phyloP scores from a whole-genome alignment of 2,329 filamentous ascomycete genomes.

The Fusarium torreyae region DNA sequence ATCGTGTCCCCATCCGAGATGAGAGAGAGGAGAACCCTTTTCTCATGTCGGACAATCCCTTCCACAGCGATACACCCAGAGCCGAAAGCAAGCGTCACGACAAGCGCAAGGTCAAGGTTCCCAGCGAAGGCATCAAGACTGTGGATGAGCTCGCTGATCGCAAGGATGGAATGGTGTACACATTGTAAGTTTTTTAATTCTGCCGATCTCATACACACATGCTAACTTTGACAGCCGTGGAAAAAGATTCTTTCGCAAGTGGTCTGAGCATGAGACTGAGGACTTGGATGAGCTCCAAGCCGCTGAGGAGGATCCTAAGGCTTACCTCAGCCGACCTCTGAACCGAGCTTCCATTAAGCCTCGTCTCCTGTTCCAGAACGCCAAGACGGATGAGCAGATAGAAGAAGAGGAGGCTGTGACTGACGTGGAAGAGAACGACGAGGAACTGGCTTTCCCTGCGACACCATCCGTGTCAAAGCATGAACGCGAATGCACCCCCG shows the following conservation, averaged over 20 bases:
- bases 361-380: slow-evolving; percentile 77
- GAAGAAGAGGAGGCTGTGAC: slow-evolving; percentile 74
- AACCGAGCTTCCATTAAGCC: slow-evolving; percentile 81
- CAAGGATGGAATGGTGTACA: slow-evolving; percentile 80
- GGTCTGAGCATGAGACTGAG: slow-evolving; percentile 60
- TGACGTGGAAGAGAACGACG: slow-evolving; percentile 67
- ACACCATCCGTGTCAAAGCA: slow-evolving; percentile 57
- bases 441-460: slow-evolving; percentile 49
- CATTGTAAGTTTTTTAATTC: slow-evolving; percentile 75
- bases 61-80: slow-evolving; percentile 67
- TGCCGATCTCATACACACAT: slow-evolving; percentile 2
- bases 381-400: slow-evolving; percentile 61
- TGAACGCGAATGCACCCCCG: slow-evolving; percentile 62
- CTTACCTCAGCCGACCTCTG: slow-evolving; percentile 61
- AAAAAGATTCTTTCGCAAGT: slow-evolving; percentile 83
- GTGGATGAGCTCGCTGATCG: slow-evolving; percentile 75
- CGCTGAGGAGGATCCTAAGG: slow-evolving; percentile 55
- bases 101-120: slow-evolving; percentile 69
- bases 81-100: slow-evolving; percentile 64
- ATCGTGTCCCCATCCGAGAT: slow-evolving; percentile 80
- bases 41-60: slow-evolving; percentile 78
- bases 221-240: slow-evolving; percentile 73
- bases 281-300: slow-evolving; percentile 55
- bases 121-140: slow-evolving; percentile 70
- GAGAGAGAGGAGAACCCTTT: slow-evolving; percentile 81